Evolutionary conservation across 768 basidiomycete genomes (phyloP), one percentile per base, ranked within the genome.

Genomic region (Lactifluus piperatus): DNA sequence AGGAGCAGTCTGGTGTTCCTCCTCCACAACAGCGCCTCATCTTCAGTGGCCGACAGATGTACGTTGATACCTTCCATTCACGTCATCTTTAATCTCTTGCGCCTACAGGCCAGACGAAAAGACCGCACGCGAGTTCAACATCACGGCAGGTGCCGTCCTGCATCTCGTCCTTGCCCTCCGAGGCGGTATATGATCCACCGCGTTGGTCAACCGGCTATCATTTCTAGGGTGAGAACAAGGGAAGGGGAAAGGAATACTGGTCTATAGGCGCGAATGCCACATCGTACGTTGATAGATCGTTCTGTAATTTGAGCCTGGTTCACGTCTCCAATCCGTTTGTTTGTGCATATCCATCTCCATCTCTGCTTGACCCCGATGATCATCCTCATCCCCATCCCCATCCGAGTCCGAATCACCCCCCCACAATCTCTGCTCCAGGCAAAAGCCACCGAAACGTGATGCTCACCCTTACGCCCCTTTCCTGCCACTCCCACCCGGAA

Each of bases 1-100:
- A 98, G 72, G 94, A 97, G 76, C 94, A 97, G 75, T 94, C 93
- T 6, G 95, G 95, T 64, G 95, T 98, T 43, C 95, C 95, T 24
- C 95, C 95, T 61, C 90, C 79, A 44, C 95, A 98, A 72, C 95
- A 98, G 72, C 84, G 95, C 58, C 73, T 98, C 68, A 98, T 98
- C 71, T 97, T 86, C 71, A 74, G 82, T 68, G 95, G 95, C 34
- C 84, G 94, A 68, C 94, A 97, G 70, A 86, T 97, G 95, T 97
- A 72, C 73, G 82, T 75, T 41, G 59, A 26, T 32, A 22, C 11
- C 36, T 45, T 36, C 20, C 11, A 54, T 51, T 39, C 43, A 26
- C 32, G 43, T 51, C 52, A 5, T 26, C 53, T n/a, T 26, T 45
- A n/a, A 41, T n/a, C 26, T n/a, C 20, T 18, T 10, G 14, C 54